Evolutionary conservation across 2,329 filamentous ascomycete genomes (phyloP).

Genomic region (Monilinia fructicola): DNA sequence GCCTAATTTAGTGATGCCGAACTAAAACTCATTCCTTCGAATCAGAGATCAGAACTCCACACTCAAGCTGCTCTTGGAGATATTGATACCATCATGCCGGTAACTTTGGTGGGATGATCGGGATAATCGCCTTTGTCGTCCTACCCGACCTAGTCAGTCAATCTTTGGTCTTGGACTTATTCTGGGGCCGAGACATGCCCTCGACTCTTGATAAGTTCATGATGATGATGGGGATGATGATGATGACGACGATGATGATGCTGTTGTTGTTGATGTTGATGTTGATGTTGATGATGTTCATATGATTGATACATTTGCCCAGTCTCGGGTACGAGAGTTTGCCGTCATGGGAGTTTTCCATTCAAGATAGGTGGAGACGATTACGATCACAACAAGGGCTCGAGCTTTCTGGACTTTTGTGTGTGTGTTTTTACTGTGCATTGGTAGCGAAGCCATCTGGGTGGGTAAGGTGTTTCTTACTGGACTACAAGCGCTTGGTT

Average conservation of each 20-base stretch:
- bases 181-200: not conserved
- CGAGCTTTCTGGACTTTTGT: slow-evolving; percentile 12
- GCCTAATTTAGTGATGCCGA: slow-evolving; percentile 2
- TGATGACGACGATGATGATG: too few relatives aligned
- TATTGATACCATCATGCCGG: not conserved
- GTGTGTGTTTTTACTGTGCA: slow-evolving; percentile 1
- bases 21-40: not conserved
- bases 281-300: too few relatives aligned
- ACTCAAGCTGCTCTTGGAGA: not conserved
- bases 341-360: not conserved
- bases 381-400: not conserved
- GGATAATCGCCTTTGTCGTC: not conserved
- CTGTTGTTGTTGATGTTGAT: too few relatives aligned
- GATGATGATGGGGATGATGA: too few relatives aligned
- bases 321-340: not conserved
- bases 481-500: slow-evolving; percentile 10
- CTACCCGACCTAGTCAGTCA: not conserved
- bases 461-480: not conserved
- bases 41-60: not conserved
- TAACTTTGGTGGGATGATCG: not conserved
- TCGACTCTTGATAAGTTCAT: too few relatives aligned
- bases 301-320: too few relatives aligned
- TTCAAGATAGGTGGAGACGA: not conserved
- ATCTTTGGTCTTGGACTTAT: not conserved
- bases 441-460: not conserved